Base-by-base conservation (phyloP, 2,329 filamentous ascomycete genomes). In the Aspergillus aculeatinus region DNA sequence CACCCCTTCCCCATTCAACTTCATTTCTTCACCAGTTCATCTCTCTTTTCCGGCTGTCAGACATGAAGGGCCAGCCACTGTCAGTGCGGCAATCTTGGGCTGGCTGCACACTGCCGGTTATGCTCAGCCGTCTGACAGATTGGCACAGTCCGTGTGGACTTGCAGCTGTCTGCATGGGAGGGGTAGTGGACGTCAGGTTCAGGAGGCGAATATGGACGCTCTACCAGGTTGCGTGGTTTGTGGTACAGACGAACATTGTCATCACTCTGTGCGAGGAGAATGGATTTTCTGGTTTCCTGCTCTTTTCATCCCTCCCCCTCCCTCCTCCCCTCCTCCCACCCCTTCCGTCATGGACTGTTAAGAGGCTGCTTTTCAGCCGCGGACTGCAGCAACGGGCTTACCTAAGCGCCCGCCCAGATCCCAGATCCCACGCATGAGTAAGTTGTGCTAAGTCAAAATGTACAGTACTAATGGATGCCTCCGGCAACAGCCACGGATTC, bases 321-420 rank as follows among this genome's bases (percentile, higher is more conserved):
- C 27, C 27, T 9, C 27, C 27, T 3, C 5, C 27, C 27, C 27
- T 9, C 27, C 27, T 9, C 9, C 27, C 27, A 29, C 27, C 59
- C 57, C 62, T 66, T 65, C 62, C 62, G 65, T 67, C 63, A 65
- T 68, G 42, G 44, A 42, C 55, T 55, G 57, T 57, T 61, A 61
- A 59, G 57, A 60, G 47, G 51, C 59, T 64, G 51, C 59, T 64
- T 54, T 35, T 44, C 47, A 47, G 44, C 42, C 44, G 53, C 53
- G 53, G 44, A 55, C 53, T 48, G 52, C 55, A 52, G 52, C 51
- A 52, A 23, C 48, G 16, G 39, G 62, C 58, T 65, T 62, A 65
- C 23, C 19, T 64, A 64, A 67, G 42, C 39, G 39, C 50, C 59
- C 39, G 39, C 50, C 59, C 47, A 57, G 51, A 60, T 51, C 42